Base-by-base conservation (phyloP, 495 filamentous ascomycete genomes). In the Talaromyces borbonicus region DNA sequence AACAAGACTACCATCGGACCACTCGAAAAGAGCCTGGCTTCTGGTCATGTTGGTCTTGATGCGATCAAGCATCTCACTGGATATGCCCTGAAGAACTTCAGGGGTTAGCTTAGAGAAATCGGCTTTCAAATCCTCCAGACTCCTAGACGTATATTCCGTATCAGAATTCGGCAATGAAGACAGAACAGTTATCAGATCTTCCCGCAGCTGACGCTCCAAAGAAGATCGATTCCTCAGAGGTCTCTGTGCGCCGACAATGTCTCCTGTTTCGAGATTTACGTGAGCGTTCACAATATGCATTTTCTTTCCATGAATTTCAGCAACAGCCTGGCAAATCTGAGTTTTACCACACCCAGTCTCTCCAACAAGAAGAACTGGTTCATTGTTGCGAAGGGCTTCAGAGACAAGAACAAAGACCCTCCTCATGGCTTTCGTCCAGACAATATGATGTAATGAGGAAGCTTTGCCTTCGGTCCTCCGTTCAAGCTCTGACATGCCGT, bases 341-440 rank as follows among this genome's bases (percentile, higher is more conserved):
- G 93, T 99, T 67, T 99, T 99, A 23, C 93, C 93, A 54, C 89
- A 95, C 1, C 93, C 93, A 35, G 93, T 99, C 56, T 96, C 93
- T 49, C 93, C 93, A 30, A 99, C 87, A 8, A 99, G 69, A 32
- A 99, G 68, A 11, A 97, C 83, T 1, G 93, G 93, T 65, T 99
- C 93, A 51, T 95, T 87, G 55, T 95, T 90, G 11, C 78, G 77
- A 43, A 97, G 62, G 3, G 93, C 92, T 45, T 83, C 77, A 12
- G 82, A 80, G 27, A 97, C 86, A 11, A 99, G 65, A 9, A 92
- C 75, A 60, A 85, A 95, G 8, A 97, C 71, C 24, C 93, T 77
- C 2, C 86, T 81, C 89, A 97, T 99, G 1, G 89, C 87, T 52
- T 79, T 79, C 0, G 93, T 99, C 93, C 90, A 97, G 14, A 96